These are phyloP conservation scores for Magnolia changhungtana DNA, from an alignment of 164 flowering plant species.

Conservation along the genomic window DNA sequence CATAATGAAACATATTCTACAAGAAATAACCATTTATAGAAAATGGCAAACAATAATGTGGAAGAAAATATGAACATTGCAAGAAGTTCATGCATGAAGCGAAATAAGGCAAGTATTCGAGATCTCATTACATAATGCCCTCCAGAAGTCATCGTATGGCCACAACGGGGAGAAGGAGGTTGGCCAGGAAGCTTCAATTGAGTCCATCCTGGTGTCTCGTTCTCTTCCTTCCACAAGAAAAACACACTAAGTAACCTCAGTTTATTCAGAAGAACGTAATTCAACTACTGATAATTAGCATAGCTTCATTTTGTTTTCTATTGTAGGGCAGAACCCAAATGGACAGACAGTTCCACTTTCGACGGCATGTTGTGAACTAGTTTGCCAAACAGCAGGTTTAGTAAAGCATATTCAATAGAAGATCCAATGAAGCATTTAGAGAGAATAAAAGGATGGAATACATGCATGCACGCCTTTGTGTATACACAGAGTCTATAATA, in stretches of 20 bases:
- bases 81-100: not conserved
- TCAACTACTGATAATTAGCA: not conserved
- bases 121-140: constrained; percentile 68
- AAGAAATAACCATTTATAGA: not conserved
- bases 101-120: constrained; percentile 4
- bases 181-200: constrained; percentile 99
- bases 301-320: not conserved
- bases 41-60: not conserved
- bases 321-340: not conserved
- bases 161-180: constrained; percentile 92
- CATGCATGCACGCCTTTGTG: no score
- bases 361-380: no score
- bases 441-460: no score
- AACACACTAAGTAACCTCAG: constrained; percentile 15
- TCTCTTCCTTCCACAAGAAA: constrained; percentile 88
- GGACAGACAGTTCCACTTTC: not conserved
- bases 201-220: constrained; percentile 98
- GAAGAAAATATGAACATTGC: not conserved
- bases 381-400: no score
- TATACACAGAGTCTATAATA: no score
- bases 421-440: no score
- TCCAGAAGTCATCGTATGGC: constrained; percentile 86
- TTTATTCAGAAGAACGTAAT: constrained; percentile 2
- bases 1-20: not conserved
- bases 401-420: no score